Evolutionary conservation across 345 rosid genomes (phyloP).

Genomic region (Pelargonium nanum): DNA sequence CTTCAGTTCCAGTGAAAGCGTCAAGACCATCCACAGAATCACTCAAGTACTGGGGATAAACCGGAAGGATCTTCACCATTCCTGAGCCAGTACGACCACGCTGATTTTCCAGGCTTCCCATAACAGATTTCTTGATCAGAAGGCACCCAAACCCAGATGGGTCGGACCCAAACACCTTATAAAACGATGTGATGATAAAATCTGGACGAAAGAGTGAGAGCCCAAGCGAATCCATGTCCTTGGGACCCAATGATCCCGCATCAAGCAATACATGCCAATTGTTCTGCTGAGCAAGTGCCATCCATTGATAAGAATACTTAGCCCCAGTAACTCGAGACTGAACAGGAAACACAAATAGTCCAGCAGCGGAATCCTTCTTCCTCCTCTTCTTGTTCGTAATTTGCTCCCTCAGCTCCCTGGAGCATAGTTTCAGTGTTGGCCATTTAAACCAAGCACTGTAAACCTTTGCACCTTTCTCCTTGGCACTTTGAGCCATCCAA

Average conservation of each 20-base stretch:
- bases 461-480: conserved; percentile 75
- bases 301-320: conserved; percentile 87
- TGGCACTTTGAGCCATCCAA: conserved; percentile 83
- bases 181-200: conserved; percentile 73
- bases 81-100: conserved; percentile 61
- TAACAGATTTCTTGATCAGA: conserved; percentile 74
- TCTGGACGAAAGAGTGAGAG: conserved; percentile 79
- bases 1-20: conserved; percentile 35
- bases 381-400: conserved; percentile 60
- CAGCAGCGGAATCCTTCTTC: conserved; percentile 71
- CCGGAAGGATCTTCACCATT: conserved; percentile 65
- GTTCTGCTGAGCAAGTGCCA: conserved; percentile 79
- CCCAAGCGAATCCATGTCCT: conserved; percentile 86
- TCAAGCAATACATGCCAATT: conserved; percentile 78
- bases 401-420: conserved; percentile 67
- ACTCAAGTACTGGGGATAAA: conserved; percentile 56
- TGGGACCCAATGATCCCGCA: conserved; percentile 77
- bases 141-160: conserved; percentile 84
- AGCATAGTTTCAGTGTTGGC: conserved; percentile 76
- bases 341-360: conserved; percentile 76
- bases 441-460: conserved; percentile 86
- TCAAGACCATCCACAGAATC: conserved; percentile 73
- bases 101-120: conserved; percentile 58
- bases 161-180: conserved; percentile 64
- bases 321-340: conserved; percentile 80